Evolutionary conservation across 148 eudicot genomes (phyloP), one percentile per base, ranked within the genome.

Genomic region (Agrostemma githago): DNA sequence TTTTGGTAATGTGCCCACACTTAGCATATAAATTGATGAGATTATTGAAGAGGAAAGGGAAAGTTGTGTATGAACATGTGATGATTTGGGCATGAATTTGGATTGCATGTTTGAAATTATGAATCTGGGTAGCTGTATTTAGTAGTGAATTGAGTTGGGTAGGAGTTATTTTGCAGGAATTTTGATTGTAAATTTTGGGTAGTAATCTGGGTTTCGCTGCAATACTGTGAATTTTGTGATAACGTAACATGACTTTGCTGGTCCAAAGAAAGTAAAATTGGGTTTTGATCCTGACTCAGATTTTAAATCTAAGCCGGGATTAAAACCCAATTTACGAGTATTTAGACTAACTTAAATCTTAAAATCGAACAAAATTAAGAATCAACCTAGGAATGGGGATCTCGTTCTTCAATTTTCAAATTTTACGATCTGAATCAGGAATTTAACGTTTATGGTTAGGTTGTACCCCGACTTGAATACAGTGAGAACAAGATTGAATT

Each of bases 21-120:
- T 81, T 86, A 56, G 88, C 78, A 66, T 86, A 84, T 73, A 88
- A 78, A 68, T 79, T 84, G 37, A 84, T 69, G 74, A 88, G 82
- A 72, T 64, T 82, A 73, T 65, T 82, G 78, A 84, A 74, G 70
- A 88, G 83, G 58, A 84, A 82, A 62, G 87, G 82, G 72, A 82
- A 46, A 39, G 76, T 72, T 2, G 73, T 34, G 70, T 76, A 80
- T 48, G 61, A 53, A 62, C 80, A 69, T 60, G 70, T 60, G 74
- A 84, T 69, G 77, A 88, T 78, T 74, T 86, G 86, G 44, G 85
- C 20, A 75, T 88, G 89, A 62, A 88, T 77, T 86, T 86, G 84
- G 48, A 76, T 53, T 9, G 85, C 86, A 60, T 79, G 86, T 37
- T 73, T 81, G 74, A 75, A 70, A 68, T 58, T 88, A 20, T 75